A percentile compares a stretch with the other conserved stretches of the same genome.
Evolutionary conservation across 768 basidiomycete genomes (phyloP).

Genomic region (Mycena rebaudengoi): DNA sequence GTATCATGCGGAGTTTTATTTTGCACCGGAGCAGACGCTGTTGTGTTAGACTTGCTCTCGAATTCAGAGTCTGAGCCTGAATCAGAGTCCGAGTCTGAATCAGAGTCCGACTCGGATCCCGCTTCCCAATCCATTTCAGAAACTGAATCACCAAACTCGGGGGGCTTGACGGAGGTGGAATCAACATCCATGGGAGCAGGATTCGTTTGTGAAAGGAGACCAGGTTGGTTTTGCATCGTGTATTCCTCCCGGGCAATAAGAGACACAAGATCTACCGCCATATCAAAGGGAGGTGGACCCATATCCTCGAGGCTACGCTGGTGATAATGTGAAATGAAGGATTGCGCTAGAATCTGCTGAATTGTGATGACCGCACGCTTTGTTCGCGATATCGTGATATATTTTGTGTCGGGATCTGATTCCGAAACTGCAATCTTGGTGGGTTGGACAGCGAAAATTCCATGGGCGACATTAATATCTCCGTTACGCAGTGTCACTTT

Average conservation of each 20-base stretch:
- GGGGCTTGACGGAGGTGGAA: not conserved
- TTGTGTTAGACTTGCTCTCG: not conserved
- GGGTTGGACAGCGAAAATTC: not conserved
- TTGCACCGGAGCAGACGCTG: not conserved
- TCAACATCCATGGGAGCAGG: not conserved
- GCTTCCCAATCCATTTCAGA: not conserved
- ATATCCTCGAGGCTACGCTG: not conserved
- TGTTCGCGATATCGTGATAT: not conserved
- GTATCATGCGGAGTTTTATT: not conserved
- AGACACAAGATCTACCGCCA: not conserved
- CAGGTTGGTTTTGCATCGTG: not conserved
- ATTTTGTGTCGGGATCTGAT: not conserved
- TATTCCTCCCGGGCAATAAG: not conserved
- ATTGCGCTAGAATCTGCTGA: not conserved
- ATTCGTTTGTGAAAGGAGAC: not conserved
- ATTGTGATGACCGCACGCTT: not conserved
- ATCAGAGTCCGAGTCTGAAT: not conserved
- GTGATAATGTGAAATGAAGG: not conserved
- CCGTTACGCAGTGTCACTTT: not conserved
- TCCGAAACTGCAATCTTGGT: not conserved
- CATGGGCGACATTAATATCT: not conserved
- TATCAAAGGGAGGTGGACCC: not conserved
- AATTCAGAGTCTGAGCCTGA: not conserved
- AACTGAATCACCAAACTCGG: not conserved
- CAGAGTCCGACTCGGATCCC: not conserved